Evolutionary conservation across 768 basidiomycete genomes (phyloP).

Genomic region (Hericium erinaceus): DNA sequence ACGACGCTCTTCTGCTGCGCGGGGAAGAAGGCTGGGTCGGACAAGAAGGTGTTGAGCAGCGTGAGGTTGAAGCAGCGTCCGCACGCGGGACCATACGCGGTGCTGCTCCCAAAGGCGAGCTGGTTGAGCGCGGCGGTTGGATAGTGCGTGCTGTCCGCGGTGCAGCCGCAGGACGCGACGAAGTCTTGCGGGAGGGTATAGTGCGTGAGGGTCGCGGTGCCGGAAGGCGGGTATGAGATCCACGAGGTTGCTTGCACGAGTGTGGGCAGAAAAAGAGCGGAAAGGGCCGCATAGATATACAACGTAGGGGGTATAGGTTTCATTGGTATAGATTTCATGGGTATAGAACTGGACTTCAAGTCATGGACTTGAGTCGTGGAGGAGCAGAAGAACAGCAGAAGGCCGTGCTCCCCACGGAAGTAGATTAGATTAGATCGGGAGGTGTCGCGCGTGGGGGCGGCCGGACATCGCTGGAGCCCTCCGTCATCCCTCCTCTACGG

Average conservation of each 20-base stretch:
- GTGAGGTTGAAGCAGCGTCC: conserved; percentile 54
- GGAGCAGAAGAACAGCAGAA: neutral
- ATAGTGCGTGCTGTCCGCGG: conserved; percentile 40
- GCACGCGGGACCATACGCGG: conserved; percentile 62
- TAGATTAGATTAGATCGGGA: conserved; percentile 1
- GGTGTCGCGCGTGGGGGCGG: neutral
- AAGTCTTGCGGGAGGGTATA: conserved; percentile 46
- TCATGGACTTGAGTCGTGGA: neutral
- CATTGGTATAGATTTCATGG: neutral
- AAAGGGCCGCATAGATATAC: conserved; percentile 1
- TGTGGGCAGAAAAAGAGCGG: conserved; percentile 18
- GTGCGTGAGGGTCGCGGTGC: conserved; percentile 73
- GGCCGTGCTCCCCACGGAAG: neutral
- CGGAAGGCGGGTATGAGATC: conserved; percentile 55
- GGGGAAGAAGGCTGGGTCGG: conserved; percentile 64
- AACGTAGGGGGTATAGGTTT: neutral
- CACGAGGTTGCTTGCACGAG: conserved; percentile 30
- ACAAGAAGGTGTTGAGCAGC: conserved; percentile 40
- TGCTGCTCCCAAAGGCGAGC: conserved; percentile 70
- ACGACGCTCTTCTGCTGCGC: conserved; percentile 49
- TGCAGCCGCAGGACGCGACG: conserved; percentile 73
- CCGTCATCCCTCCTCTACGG: neutral
- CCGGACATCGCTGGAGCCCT: neutral
- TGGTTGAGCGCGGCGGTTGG: conserved; percentile 77
- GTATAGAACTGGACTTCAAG: neutral